Evolutionary conservation across 1,284 basidiomycete species (phyloP), one percentile per base, ranked within the genome.

Genomic region (Melampsora americana): DNA sequence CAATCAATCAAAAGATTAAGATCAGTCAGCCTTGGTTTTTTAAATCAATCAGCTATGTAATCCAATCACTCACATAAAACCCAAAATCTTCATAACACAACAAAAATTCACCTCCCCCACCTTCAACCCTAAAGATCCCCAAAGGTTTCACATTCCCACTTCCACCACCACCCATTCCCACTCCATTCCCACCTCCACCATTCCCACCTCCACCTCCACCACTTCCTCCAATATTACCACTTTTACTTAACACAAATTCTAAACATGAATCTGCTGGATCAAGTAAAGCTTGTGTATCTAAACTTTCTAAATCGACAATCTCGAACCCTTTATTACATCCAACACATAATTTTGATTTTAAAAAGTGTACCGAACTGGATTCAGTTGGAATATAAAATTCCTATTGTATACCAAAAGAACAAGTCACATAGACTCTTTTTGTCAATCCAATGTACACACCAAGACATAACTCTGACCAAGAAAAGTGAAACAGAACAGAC

Each of bases 61-160:
- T 16, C 9, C 9, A 60, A 61, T 23, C 7, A 56, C 73, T 18
- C 12, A 76, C 73, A 84, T 97, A 99, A 83, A 99, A 98, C 0
- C 96, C 95, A 83, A 97, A 98, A 84, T 98, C 95, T 94, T 98
- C 95, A 84, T 99, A 99, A 83, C 96, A 99, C 60, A 99, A 84
- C 77, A 99, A 84, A 84, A 99, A 99, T 82, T 98, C 95, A 26
- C 64, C 70, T 35, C 35, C 35, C 3, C 35, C 35, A 81, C 94
- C 93, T 79, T 95, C 93, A 79, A 99, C 92, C 68, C 95, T 88
- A 83, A 95, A 99, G 78, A 99, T 97, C 7, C 95, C 93, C 86
- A 99, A 92, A 9, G 96, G 96, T 77, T 91, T 88, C 67, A 96
- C 87, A 81, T 90, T 35, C 35, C 35, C 35, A 35, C 35, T 9